A percentile compares a stretch with the other conserved stretches of the same genome.
Conservation (phyloP, 768 basidiomycete species). For the Lactifluus pinguis region DNA sequence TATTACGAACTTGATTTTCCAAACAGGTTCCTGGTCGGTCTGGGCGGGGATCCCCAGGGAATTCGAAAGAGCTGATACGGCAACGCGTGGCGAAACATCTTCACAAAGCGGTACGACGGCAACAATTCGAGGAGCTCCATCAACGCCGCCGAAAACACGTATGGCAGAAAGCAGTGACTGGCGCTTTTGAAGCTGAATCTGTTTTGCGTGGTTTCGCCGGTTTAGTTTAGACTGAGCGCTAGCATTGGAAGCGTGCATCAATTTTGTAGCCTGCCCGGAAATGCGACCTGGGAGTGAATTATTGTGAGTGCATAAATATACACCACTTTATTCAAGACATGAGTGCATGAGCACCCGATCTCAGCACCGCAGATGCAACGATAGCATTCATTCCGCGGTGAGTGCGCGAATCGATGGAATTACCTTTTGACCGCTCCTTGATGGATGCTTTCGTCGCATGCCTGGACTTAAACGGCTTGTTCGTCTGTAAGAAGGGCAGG, state of each 20-base stretch:
- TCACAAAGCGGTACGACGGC: slow-evolving; percentile 77
- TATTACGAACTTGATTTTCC: slow-evolving; percentile 56
- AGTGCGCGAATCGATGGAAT: background rate
- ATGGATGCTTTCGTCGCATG: slow-evolving; percentile 80
- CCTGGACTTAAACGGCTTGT: slow-evolving; percentile 89
- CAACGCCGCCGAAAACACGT: slow-evolving; percentile 69
- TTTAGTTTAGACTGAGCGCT: slow-evolving; percentile 67
- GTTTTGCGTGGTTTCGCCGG: slow-evolving; percentile 78
- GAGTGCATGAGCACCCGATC: background rate
- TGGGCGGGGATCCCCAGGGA: slow-evolving; percentile 47
- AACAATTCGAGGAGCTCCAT: slow-evolving; percentile 78
- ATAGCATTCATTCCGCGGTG: background rate
- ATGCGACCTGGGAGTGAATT: slow-evolving; percentile 40
- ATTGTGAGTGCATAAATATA: background rate
- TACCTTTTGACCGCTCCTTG: slow-evolving; percentile 81
- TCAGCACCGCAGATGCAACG: background rate
- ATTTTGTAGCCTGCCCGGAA: slow-evolving; percentile 46
- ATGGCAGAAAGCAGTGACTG: slow-evolving; percentile 57
- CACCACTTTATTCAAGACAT: background rate
- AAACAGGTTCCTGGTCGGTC: slow-evolving; percentile 46
- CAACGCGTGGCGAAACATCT: slow-evolving; percentile 46
- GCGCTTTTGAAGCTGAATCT: slow-evolving; percentile 66
- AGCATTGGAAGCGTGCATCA: slow-evolving; percentile 36
- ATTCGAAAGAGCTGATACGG: slow-evolving; percentile 49
- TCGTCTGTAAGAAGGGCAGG: slow-evolving; percentile 42